These are phyloP conservation scores for Exobasidium rhododendri DNA, from an alignment of 1,284 basidiomycete genomes.

Conservation along the genomic window DNA sequence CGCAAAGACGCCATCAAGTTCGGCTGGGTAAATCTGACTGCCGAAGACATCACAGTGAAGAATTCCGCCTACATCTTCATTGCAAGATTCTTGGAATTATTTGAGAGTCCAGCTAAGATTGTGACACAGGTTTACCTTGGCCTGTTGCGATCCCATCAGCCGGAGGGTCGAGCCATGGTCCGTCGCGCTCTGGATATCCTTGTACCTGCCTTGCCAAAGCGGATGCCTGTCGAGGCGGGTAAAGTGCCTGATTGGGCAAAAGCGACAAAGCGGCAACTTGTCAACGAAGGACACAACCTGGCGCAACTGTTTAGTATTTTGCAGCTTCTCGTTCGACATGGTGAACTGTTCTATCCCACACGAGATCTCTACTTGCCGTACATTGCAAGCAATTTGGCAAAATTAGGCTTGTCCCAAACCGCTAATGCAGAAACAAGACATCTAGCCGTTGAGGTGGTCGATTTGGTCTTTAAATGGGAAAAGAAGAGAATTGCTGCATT, in stretches of 20 bases:
- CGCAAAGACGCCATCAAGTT: slow-evolving; percentile 94
- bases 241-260: slow-evolving; percentile 83
- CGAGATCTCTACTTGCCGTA: slow-evolving; percentile 93
- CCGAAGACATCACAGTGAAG: slow-evolving; percentile 84
- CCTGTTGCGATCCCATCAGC: slow-evolving; percentile 77
- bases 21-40: slow-evolving; percentile 81
- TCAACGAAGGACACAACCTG: slow-evolving; percentile 78
- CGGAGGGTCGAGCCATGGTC: slow-evolving; percentile 70
- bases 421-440: slow-evolving; percentile 72
- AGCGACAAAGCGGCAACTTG: slow-evolving; percentile 78
- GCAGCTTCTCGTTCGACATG: slow-evolving; percentile 85
- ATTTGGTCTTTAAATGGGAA: slow-evolving; percentile 57
- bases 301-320: slow-evolving; percentile 85
- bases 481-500: slow-evolving; percentile 49
- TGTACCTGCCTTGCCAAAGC: slow-evolving; percentile 73
- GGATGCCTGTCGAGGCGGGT: slow-evolving; percentile 55
- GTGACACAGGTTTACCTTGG: slow-evolving; percentile 91
- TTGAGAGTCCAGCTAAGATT: slow-evolving; percentile 89
- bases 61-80: slow-evolving; percentile 89
- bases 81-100: slow-evolving; percentile 88
- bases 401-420: slow-evolving; percentile 74
- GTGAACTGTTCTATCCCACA: slow-evolving; percentile 87
- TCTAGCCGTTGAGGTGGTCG: slow-evolving; percentile 57
- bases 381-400: slow-evolving; percentile 83
- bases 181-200: slow-evolving; percentile 86